Evolutionary conservation across 148 eudicot genomes (phyloP), one percentile per base, ranked within the genome.

Genomic region (Rhododendron griersonianum): DNA sequence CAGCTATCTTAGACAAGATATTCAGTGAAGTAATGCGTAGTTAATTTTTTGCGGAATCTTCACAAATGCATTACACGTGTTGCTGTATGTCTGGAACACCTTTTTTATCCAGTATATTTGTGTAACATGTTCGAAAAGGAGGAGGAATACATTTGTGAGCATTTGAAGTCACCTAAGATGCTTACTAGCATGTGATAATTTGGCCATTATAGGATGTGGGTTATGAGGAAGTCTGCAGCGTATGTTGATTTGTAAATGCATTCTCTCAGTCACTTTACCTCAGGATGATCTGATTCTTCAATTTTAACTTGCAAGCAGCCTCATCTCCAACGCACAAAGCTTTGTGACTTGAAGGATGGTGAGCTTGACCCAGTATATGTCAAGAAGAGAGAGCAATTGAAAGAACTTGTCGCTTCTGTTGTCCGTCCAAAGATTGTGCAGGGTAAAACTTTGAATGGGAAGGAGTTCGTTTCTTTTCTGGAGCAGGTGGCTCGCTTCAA

Each of bases 281-380:
- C 35, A 25, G 37, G 39, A 48, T 82, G 18, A 84, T 86, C 69
- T 84, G 69, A 65, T 69, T 8, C 35, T 44, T 18, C 45, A 30
- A 37, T 89, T 87, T 85, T 61, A 80, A 74, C 67, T 85, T 81
- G 86, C 28, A 74, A 85, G 84, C 98, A 97, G 99, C 99, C 99
- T 87, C 99, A 97, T 94, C 96, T 97, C 79, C 96, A 92, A 82
- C 92, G 99, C 81, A 97, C 99, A 85, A 95, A 93, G 85, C 98
- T 97, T 37, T 97, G 99, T 88, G 99, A 97, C 87, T 9, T 97
- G 95, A 93, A 95, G 83, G 99, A 97, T 90, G 91, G 88, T 16
- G 96, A 97, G n/a, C 98, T 97, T 57, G 99, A 97, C 74, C 93
- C 92, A 61, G 44, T 33, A 39, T 97, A 97, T 86, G 95, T 97